phyloP scores from a whole-genome alignment of 169 alveolate genomes.

The Plasmodium knowlesi region DNA sequence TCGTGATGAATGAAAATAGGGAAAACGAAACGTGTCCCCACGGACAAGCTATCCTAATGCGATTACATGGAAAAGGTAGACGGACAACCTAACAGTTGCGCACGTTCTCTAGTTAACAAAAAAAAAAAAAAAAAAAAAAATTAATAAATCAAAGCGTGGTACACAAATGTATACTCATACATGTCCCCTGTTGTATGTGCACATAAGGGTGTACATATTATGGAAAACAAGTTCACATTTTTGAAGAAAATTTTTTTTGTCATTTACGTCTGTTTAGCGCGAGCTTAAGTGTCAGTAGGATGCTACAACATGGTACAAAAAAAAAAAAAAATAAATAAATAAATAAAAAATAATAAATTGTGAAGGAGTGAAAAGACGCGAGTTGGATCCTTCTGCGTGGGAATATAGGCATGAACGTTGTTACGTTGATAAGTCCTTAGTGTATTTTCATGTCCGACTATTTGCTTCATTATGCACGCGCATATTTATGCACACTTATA shows the following conservation, averaged over 20 bases:
- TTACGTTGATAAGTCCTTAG: neutral
- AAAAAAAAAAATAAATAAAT: neutral
- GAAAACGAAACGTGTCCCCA: neutral
- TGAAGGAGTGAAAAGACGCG: neutral
- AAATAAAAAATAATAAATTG: no score
- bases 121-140: constrained; percentile 4
- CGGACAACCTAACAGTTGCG: neutral
- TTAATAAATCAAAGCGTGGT: neutral
- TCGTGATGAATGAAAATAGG: neutral
- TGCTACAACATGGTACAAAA: neutral
- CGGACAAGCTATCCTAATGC: neutral
- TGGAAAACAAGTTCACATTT: neutral
- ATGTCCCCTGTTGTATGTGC: neutral
- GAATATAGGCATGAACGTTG: neutral
- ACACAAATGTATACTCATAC: neutral
- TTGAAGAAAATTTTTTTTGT: neutral
- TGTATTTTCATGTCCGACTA: neutral
- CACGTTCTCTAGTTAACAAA: neutral
- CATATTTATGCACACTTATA: neutral
- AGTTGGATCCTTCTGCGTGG: neutral
- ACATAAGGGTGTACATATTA: neutral
- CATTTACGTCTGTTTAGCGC: neutral
- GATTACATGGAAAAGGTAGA: neutral
- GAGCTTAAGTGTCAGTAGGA: neutral
- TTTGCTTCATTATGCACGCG: neutral